Evolutionary conservation across 2,329 filamentous ascomycete genomes (phyloP), one percentile per base, ranked within the genome.

Genomic region (Dactylellina parvicollis): DNA sequence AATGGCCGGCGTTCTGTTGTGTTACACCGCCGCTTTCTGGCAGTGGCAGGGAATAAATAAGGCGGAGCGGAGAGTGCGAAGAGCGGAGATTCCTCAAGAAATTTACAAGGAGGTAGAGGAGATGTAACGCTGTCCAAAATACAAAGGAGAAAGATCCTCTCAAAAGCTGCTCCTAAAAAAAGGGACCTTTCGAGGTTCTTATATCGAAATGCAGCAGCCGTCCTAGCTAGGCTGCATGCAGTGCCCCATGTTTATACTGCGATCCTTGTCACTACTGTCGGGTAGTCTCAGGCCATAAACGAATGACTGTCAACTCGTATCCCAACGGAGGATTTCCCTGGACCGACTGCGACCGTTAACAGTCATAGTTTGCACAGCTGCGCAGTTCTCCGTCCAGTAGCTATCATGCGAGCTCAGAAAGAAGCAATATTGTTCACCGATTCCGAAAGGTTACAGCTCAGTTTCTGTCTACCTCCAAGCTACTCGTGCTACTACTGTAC

Each of bases 271-370:
- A 9, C 16, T 50, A 47, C 36, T n/a, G 36, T 22, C 22, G 16
- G 26, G 3, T 46, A 52, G 30, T 24, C 26, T 73, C 69, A 73
- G 69, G 55, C 60, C 69, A 73, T 66, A 55, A 73, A 65, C 69
- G 60, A 73, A 65, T 66, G 69, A 73, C 69, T 66, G 44, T 30
- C 52, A 34, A 30, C 20, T 47, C 62, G 42, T 57, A 36, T 59
- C 62, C 44, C 62, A 50, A 56, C 52, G 62, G 62, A 36, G 16
- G 16, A 12, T 57, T 66, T 40, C 38, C n/a, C n/a, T 40, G n/a
- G n/a, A n/a, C n/a, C n/a, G n/a, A n/a, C n/a, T 52, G 24, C 47
- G 10, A 2, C 20, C 7, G 4, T 8, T 30, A 9, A 52, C 32
- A n/a, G n/a, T 22, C 9, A 9, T 30, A 32, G 3, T 10, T 3